Evolutionary conservation across 352 stramenopile genomes (phyloP), one percentile per base, ranked within the genome.

Genomic region (Phytophthora pini): DNA sequence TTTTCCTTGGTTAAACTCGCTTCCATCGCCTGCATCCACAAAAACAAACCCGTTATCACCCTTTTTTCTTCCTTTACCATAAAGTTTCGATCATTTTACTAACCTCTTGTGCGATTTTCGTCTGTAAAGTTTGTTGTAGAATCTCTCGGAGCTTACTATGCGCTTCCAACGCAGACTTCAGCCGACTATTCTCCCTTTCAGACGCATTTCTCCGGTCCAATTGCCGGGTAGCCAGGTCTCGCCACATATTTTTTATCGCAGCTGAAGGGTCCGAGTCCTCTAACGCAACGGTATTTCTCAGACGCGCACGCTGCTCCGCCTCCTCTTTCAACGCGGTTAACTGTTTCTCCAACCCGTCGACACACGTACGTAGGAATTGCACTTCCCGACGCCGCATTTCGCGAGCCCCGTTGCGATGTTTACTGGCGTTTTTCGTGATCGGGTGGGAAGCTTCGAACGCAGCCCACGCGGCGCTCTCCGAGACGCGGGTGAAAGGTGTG

Each of bases 341-440:
- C 8, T 67, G 63, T 36, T 48, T 62, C 46, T 72, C 48, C 13
- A 72, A 12, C 0, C 69, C 55, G 45, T 61, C 60, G 44, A 66
- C 43, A 48, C 62, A 50, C 26, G 34, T 62, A 44, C 48, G 53
- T 1, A 58, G 50, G 26, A 65, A 79, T 60, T 62, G 46, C 27
- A 79, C 57, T 63, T 79, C 71, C 34, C 66, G 26, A 7, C 65
- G 54, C 12, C 71, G 58, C 67, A 71, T 61, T 54, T 79, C 71
- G 0, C 71, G 53, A 11, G 71, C 71, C 13, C 68, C 59, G n/a
- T 79, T 79, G 41, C 59, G 67, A 50, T 79, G 60, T 52, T 74
- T 77, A 10, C 57, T 71, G 15, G 65, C 56, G 27, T 20, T 49
- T 45, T 46, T 38, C 10, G 65, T 44, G 24, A 58, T 32, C 0